A percentile compares a stretch with the other conserved stretches of the same genome.
Evolutionary conservation across 106 monocot species (phyloP).

Genomic region (Dendrobium nobile): DNA sequence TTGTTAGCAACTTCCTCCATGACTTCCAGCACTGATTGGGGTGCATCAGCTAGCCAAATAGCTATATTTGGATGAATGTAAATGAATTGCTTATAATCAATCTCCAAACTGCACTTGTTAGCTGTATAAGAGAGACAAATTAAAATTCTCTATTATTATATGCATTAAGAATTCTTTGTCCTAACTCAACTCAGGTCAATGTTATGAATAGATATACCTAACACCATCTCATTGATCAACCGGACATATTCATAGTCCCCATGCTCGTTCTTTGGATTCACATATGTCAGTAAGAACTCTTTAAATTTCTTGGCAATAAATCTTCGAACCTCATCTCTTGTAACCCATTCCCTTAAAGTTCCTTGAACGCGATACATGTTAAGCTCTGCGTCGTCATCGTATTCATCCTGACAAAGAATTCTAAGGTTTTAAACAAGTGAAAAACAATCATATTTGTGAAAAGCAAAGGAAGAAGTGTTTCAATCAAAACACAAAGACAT

Average conservation of each 20-base stretch:
- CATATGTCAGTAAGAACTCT: constrained; percentile 87
- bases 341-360: constrained; percentile 92
- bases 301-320: constrained; percentile 94
- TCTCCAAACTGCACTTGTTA: constrained; percentile 96
- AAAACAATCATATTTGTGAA: neutral
- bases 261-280: constrained; percentile 76
- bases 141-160: constrained; percentile 1
- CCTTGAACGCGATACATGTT: constrained; percentile 98
- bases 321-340: constrained; percentile 94
- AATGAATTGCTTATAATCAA: constrained; percentile 98
- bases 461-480: neutral
- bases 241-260: constrained; percentile 86
- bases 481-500: neutral
- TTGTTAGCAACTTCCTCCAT: constrained; percentile 96
- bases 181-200: neutral
- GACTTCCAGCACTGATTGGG: constrained; percentile 97
- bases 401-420: constrained; percentile 59
- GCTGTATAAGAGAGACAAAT: constrained; percentile 37
- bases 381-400: constrained; percentile 79
- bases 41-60: constrained; percentile 98
- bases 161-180: neutral
- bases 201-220: constrained; percentile 45
- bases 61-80: constrained; percentile 93
- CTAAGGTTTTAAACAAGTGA: neutral
- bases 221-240: constrained; percentile 85